Percentiles rank a stretch among this genome's conserved stretches.
phyloP scores from a whole-genome alignment of 2,329 filamentous ascomycete genomes.

The Arthrobotrys conoides region DNA sequence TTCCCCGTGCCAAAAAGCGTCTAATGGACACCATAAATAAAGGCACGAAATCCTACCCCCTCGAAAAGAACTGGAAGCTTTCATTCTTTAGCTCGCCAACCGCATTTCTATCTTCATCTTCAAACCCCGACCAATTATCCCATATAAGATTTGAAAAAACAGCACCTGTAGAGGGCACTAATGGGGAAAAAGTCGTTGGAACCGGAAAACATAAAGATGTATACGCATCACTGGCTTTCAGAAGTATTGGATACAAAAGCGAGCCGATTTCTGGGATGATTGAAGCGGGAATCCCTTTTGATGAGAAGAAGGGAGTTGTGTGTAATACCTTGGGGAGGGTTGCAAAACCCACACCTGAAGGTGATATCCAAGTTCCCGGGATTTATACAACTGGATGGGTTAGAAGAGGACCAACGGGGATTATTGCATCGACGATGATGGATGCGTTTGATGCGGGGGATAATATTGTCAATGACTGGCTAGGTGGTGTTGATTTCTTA shows the following conservation, averaged over 20 bases:
- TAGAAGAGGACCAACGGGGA: constrained; percentile 91
- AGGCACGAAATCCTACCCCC: constrained; percentile 39
- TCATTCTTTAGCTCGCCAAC: constrained; percentile 86
- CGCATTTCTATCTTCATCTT: constrained; percentile 73
- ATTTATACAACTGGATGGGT: constrained; percentile 97
- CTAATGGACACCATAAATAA: constrained; percentile 67
- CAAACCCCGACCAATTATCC: constrained; percentile 71
- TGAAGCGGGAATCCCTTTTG: constrained; percentile 82
- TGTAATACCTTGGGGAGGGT: constrained; percentile 88
- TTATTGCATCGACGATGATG: constrained; percentile 95
- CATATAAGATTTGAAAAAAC: constrained; percentile 78
- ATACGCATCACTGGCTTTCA: constrained; percentile 81
- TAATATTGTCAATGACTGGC: constrained; percentile 84
- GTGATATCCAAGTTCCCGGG: constrained; percentile 74
- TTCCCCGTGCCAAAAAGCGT: constrained; percentile 82
- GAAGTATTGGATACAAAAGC: constrained; percentile 95
- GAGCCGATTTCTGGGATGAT: constrained; percentile 80
- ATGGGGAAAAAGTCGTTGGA: constrained; percentile 69
- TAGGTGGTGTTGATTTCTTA: constrained; percentile 61
- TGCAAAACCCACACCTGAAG: constrained; percentile 66
- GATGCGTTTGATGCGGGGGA: constrained; percentile 94
- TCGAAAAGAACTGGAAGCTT: constrained; percentile 81
- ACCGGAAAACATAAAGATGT: constrained; percentile 72
- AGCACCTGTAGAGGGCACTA: constrained; percentile 71
- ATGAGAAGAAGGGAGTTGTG: constrained; percentile 80